phyloP scores from a whole-genome alignment of 1,139 yeast species.

The Candida neerlandica region DNA sequence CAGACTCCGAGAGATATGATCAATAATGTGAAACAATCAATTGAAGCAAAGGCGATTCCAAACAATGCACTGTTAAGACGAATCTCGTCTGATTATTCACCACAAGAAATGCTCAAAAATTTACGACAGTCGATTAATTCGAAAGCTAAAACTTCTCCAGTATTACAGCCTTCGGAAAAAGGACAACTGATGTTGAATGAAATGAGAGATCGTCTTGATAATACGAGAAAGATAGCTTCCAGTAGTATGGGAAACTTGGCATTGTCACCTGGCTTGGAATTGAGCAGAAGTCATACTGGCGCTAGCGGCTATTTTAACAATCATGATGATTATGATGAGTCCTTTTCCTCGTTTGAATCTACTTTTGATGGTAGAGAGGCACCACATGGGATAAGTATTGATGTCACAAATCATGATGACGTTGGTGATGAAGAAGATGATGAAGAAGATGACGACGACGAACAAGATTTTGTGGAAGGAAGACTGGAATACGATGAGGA shows the following conservation, averaged over 20 bases:
- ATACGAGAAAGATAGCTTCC: slow-evolving; percentile 12
- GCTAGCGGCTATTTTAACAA: slow-evolving; percentile 7
- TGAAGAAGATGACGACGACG: slow-evolving; percentile 5
- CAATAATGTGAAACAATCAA: slow-evolving; percentile 24
- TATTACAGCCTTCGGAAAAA: slow-evolving; percentile 10
- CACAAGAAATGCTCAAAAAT: slow-evolving; percentile 31
- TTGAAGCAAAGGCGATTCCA: slow-evolving; percentile 23
- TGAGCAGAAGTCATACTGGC: slow-evolving; percentile 15
- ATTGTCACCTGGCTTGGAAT: slow-evolving; percentile 7
- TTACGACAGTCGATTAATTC: slow-evolving; percentile 29
- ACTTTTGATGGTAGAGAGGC: slow-evolving; percentile 2
- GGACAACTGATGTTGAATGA: slow-evolving; percentile 22
- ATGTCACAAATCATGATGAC: slow-evolving; percentile 14
- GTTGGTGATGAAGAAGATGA: slow-evolving; percentile 10
- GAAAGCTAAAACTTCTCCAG: slow-evolving; percentile 18
- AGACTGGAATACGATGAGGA: slow-evolving; percentile 3
- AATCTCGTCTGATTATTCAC: slow-evolving; percentile 24
- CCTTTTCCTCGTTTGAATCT: slow-evolving; percentile 20
- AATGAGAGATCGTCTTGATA: slow-evolving; percentile 32
- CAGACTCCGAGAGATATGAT: slow-evolving; percentile 28
- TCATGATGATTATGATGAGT: slow-evolving; percentile 7
- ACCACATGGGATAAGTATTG: slow-evolving; percentile 15
- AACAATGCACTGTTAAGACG: slow-evolving; percentile 21
- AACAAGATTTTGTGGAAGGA: slow-evolving; percentile 1
- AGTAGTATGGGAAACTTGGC: slow-evolving; percentile 9